Evolutionary conservation across 116 monocot genomes (phyloP).

Genomic region (Dioscorea cayenensis): DNA sequence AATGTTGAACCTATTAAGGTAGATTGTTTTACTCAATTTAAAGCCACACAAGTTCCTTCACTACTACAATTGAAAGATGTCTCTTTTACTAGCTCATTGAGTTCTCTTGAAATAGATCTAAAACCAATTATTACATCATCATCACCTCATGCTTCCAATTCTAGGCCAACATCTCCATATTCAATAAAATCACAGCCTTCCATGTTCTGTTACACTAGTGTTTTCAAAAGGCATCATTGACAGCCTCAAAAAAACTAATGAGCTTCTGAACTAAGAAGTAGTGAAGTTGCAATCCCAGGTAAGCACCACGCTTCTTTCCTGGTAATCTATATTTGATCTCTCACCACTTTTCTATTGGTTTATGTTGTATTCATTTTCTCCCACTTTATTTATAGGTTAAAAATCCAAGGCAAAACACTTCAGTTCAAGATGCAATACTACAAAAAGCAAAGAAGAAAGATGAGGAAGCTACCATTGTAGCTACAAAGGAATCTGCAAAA

Average conservation of each 20-base stretch:
- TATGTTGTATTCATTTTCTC: no score
- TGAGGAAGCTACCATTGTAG: constrained; percentile 53
- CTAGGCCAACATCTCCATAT: constrained; percentile 40
- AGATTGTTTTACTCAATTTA: background rate
- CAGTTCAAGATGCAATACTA: constrained; percentile 32
- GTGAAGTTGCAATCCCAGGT: constrained; percentile 65
- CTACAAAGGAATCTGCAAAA: constrained; percentile 75
- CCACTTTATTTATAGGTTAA: constrained; percentile 30
- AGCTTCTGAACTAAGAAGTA: constrained; percentile 70
- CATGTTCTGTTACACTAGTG: constrained; percentile 39
- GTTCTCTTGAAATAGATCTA: constrained; percentile 30
- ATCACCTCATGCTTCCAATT: constrained; percentile 15
- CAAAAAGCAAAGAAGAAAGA: constrained; percentile 69
- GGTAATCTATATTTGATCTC: no score
- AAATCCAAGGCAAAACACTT: constrained; percentile 12
- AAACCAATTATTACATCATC: constrained; percentile 35
- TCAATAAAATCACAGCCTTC: constrained; percentile 40
- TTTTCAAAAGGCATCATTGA: constrained; percentile 52
- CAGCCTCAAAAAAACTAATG: constrained; percentile 59
- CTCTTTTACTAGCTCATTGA: constrained; percentile 20
- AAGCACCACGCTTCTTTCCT: background rate
- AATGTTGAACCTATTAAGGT: constrained; percentile 12
- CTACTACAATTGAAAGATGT: constrained; percentile 42
- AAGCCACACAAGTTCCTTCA: constrained; percentile 21
- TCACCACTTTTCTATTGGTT: no score